Evolutionary conservation across 2,329 filamentous ascomycete genomes (phyloP).

Genomic region (Fusarium virguliforme): DNA sequence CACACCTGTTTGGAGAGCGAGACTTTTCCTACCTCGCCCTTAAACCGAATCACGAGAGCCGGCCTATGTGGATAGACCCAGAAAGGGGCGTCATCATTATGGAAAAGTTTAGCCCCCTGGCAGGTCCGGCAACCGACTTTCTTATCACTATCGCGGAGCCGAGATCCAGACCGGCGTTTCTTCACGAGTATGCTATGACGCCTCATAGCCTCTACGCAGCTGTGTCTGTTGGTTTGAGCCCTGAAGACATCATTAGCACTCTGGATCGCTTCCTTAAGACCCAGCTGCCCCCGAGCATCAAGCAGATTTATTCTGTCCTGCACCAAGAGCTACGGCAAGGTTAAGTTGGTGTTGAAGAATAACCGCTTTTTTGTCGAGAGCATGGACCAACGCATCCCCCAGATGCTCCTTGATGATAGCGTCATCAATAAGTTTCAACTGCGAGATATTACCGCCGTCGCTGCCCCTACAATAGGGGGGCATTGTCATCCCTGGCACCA

Average conservation of each 20-base stretch:
- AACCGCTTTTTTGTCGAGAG: conserved; percentile 92
- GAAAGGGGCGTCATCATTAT: conserved; percentile 86
- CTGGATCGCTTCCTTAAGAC: conserved; percentile 89
- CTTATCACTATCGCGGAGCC: conserved; percentile 93
- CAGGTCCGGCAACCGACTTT: conserved; percentile 87
- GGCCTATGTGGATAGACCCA: conserved; percentile 91
- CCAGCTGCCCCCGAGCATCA: conserved; percentile 79
- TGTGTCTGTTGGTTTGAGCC: conserved; percentile 86
- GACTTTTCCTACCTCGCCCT: conserved; percentile 86
- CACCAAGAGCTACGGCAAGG: conserved; percentile 89
- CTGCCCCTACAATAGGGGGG: conserved; percentile 82
- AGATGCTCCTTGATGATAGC: conserved; percentile 81
- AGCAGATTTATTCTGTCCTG: conserved; percentile 79
- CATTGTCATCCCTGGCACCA: conserved; percentile 89
- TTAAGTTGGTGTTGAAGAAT: conserved; percentile 89
- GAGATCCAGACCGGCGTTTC: conserved; percentile 83
- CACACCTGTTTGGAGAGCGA: conserved; percentile 54
- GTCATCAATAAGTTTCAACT: conserved; percentile 83
- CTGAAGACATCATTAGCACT: conserved; percentile 74
- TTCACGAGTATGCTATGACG: conserved; percentile 91
- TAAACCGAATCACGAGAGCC: conserved; percentile 86
- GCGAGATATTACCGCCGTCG: conserved; percentile 80
- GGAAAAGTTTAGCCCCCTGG: conserved; percentile 88
- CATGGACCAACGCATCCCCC: conserved; percentile 82
- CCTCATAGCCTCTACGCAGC: conserved; percentile 91